Percentiles rank a stretch among this genome's conserved stretches.
Evolutionary conservation across 306 rosid species (phyloP).

Genomic region (Quercus robur): DNA sequence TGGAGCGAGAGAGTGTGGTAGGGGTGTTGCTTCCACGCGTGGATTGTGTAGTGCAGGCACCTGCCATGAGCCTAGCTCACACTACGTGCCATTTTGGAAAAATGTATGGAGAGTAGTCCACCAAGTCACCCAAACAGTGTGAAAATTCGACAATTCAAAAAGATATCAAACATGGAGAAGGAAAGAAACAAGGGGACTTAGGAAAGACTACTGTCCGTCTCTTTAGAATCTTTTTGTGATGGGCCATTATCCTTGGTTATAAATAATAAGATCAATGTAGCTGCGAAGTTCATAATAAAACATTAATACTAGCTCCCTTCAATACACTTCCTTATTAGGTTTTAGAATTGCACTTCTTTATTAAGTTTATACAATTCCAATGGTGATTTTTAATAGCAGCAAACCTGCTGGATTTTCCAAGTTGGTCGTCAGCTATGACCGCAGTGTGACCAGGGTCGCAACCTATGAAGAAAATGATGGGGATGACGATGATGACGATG

Average conservation of each 20-base stretch:
- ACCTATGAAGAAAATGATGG: neutral
- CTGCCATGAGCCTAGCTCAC: slow-evolving; percentile 19
- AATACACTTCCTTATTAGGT: too few species aligned
- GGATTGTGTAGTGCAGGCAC: slow-evolving; percentile 21
- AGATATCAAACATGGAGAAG: neutral
- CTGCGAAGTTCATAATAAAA: too few species aligned
- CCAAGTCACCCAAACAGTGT: neutral
- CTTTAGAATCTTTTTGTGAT: too few species aligned
- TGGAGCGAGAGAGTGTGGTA: slow-evolving; percentile 16
- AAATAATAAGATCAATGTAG: too few species aligned
- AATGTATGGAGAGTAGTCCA: neutral
- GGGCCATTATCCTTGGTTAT: too few species aligned
- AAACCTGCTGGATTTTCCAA: neutral
- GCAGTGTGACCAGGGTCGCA: neutral
- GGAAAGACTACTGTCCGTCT: neutral
- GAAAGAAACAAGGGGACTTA: neutral
- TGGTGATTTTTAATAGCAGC: neutral
- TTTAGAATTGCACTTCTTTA: too few species aligned
- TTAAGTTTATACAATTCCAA: neutral
- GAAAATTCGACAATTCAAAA: neutral
- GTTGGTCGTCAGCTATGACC: neutral
- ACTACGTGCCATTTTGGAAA: neutral
- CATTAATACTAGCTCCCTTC: too few species aligned
- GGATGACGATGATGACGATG: slow-evolving; percentile 14
- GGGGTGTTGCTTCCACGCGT: slow-evolving; percentile 13